Evolutionary conservation across 1,284 basidiomycete species (phyloP).

Genomic region (Fomitiporia mediterranea): DNA sequence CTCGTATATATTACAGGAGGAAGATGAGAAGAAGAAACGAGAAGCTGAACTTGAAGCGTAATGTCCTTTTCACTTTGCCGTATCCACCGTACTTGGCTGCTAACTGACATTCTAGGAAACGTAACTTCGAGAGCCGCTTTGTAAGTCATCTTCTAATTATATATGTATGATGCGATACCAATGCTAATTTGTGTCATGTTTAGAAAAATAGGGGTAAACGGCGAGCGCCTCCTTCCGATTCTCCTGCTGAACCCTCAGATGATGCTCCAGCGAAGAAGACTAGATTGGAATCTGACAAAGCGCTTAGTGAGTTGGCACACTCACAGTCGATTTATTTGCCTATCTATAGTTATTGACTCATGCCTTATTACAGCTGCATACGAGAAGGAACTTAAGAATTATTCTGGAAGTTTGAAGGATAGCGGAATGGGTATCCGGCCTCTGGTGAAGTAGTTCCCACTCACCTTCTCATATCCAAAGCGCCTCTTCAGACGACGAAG

Average conservation of each 20-base stretch:
- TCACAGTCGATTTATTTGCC: neutral
- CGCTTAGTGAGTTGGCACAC: slow-evolving; percentile 34
- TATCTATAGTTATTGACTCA: neutral
- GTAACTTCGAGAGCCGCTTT: slow-evolving; percentile 55
- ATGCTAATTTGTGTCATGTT: neutral
- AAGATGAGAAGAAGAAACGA: slow-evolving; percentile 51
- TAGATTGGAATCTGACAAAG: slow-evolving; percentile 28
- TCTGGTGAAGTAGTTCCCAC: slow-evolving; percentile 33
- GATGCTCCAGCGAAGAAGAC: slow-evolving; percentile 36
- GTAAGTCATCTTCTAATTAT: slow-evolving; percentile 37
- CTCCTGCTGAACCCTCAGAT: slow-evolving; percentile 28
- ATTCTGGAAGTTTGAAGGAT: slow-evolving; percentile 36
- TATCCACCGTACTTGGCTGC: neutral
- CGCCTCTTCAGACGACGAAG: slow-evolving; percentile 8
- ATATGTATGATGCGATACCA: neutral
- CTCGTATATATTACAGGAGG: slow-evolving; percentile 43
- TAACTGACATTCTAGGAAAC: slow-evolving; percentile 42
- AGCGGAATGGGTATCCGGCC: slow-evolving; percentile 36
- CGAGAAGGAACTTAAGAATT: slow-evolving; percentile 36
- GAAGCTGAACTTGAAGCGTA: slow-evolving; percentile 48
- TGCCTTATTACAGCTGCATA: slow-evolving; percentile 29
- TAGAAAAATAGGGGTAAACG: slow-evolving; percentile 64
- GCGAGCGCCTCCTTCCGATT: slow-evolving; percentile 36
- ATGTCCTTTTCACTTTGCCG: slow-evolving; percentile 14
- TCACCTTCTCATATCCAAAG: neutral